Conservation (phyloP, 805 yeast species). For the Danielia reshetovae region DNA sequence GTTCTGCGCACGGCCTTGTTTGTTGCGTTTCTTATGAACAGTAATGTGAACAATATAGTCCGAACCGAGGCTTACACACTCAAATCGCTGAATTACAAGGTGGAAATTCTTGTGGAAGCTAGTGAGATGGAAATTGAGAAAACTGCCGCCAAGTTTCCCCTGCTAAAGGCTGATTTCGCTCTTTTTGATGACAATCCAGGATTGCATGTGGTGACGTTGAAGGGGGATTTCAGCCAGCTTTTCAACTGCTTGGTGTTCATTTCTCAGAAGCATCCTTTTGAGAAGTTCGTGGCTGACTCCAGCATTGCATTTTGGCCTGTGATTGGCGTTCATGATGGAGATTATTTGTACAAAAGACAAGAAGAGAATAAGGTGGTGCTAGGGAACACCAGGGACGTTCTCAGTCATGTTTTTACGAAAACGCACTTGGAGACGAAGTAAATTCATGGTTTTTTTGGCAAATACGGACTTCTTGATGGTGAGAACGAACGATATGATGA, state of each 20-base stretch:
- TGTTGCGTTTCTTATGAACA: constrained; percentile 22
- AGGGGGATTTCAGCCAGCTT: constrained; percentile 11
- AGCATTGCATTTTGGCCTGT: constrained; percentile 8
- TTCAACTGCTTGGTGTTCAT: constrained; percentile 9
- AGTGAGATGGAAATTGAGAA: constrained; percentile 4
- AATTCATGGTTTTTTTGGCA: too few species aligned
- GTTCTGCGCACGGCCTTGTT: constrained; percentile 24
- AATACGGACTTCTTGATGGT: too few species aligned
- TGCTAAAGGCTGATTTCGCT: constrained; percentile 5
- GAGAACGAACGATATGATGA: too few species aligned
- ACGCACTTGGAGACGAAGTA: neutral
- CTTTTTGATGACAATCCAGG: constrained; percentile 7
- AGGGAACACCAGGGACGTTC: constrained; percentile 4
- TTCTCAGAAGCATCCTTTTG: constrained; percentile 3
- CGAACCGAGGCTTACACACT: constrained; percentile 24
- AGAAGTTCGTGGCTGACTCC: constrained; percentile 7
- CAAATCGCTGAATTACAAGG: constrained; percentile 27
- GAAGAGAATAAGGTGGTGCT: constrained; percentile 1
- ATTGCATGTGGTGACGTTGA: constrained; percentile 7
- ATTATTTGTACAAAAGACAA: neutral
- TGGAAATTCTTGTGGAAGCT: constrained; percentile 12
- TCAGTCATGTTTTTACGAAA: constrained; percentile 6
- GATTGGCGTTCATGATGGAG: constrained; percentile 11
- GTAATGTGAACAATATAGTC: constrained; percentile 24
- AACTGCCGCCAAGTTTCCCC: constrained; percentile 3